Evolutionary conservation across 768 basidiomycete species (phyloP), one percentile per base, ranked within the genome.

Genomic region (Termitomyces sp.): DNA sequence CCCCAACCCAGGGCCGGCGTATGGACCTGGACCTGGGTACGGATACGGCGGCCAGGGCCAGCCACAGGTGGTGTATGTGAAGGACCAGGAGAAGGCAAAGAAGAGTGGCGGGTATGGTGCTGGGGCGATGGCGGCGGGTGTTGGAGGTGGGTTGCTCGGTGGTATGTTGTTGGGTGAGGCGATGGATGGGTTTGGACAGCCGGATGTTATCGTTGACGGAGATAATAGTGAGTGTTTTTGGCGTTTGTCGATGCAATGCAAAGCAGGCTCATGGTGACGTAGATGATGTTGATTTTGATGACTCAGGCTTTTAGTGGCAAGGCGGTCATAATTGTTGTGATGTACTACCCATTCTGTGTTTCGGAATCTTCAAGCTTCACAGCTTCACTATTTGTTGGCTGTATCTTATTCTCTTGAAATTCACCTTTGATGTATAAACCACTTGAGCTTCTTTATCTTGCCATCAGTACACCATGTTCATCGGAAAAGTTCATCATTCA

Each of bases 31-130:
- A 6, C 39, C 53, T 4, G 53, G 27, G n/a, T 42, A 41, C 24
- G 55, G 70, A 34, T 65, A 61, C 18, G 69, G 70, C 31, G 55
- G 55, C 4, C 7, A 68, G 65, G 55, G 55, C 4, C 7, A 68
- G 65, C 42, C 34, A 22, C 57, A 83, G 83, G 11, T 72, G 75
- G 42, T 83, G 84, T 13, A 70, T 80, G 71, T 46, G 3, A 31
- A 51, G 16, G 20, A 20, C 11, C 24, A 56, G 22, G 39, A 56
- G 12, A 41, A 56, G 39, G 37, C 54, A 41, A 85, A 85, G 30
- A 73, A 76, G 30, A 71, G 75, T 39, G 52, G 58, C 0, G 50
- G 55, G 44, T 37, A 30, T 45, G 54, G 53, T n/a, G 59, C 54
- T 44, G 67, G 57, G 3, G 53, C 53, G n/a, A 60, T 60, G 53